Evolutionary conservation across 257 asterid species (phyloP).

Genomic region (Nicotiana tabacum): DNA sequence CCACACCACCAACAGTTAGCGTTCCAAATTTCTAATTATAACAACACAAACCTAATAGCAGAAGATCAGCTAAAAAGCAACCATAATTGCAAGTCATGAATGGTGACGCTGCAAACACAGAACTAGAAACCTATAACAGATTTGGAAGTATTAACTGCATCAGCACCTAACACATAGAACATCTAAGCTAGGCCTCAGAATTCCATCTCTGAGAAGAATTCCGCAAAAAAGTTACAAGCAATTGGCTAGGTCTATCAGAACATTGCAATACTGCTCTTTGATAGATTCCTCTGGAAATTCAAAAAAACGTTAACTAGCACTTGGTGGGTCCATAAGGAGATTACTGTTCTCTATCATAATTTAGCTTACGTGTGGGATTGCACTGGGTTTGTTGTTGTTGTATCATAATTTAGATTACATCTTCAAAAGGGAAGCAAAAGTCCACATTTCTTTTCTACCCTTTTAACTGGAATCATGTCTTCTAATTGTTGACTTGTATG

Average conservation of each 20-base stretch:
- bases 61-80: neutral
- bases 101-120: neutral
- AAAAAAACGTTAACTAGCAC: neutral
- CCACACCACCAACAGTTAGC: neutral
- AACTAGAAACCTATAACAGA: neutral
- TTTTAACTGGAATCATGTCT: neutral
- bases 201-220: neutral
- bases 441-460: neutral
- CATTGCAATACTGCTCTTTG: neutral
- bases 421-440: neutral
- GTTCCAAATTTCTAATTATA: neutral
- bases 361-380: too few relatives aligned
- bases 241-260: neutral
- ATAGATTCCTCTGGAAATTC: neutral
- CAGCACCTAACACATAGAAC: neutral
- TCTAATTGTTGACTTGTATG: neutral
- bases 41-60: neutral
- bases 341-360: neutral
- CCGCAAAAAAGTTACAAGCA: neutral
- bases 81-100: neutral
- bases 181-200: neutral
- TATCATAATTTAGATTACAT: neutral
- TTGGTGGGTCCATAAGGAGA: neutral
- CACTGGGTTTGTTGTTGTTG: too few relatives aligned
- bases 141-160: conserved; percentile 4